Evolutionary conservation across 1,139 yeast genomes (phyloP), one percentile per base, ranked within the genome.

Genomic region (Ogataea hybrid): DNA sequence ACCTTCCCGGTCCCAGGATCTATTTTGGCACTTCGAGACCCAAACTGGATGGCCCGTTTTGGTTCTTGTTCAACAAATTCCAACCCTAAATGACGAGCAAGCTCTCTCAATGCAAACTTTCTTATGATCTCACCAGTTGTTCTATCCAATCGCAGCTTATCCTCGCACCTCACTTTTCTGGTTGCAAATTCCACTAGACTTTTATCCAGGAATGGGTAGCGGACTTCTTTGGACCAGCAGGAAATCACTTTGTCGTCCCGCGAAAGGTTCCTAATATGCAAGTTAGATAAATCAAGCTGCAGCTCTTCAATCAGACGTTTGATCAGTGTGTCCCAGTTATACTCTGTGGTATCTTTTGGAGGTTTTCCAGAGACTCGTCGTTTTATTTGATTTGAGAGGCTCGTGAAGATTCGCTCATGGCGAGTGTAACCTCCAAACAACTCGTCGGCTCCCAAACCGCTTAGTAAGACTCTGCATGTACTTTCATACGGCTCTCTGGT

Each of bases 391-490:
- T 60, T 60, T 16, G 62, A 53, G 1, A 64, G 44, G 7, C 55
- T 51, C 9, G 71, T 64, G 52, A 77, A 76, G 2, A 76, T 59
- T 25, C 78, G 65, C 42, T 79, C 81, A 57, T 86, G 95, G 28
- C 95, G 65, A 1, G 88, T 85, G 61, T 92, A 92, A 0, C 99
- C 99, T 0, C 95, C 99, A 68, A 85, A 89, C 22, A 77, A 67
- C 63, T 92, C 98, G 64, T 92, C 99, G 0, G 98, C 98, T 1
- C 99, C 99, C n/a, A 92, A 70, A 0, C 99, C 98, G 45, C 96
- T 86, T 32, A 94, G 69, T 9, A 90, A 64, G 0, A 90, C 96
- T 50, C 80, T 78, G 9, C 88, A 77, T 7, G 63, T 59, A 12
- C 90, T 76, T 4, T 58, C 52, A 52, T 77, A 81, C 3, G 54